phyloP scores from a whole-genome alignment of 345 rosid species.

The Populus tremula region DNA sequence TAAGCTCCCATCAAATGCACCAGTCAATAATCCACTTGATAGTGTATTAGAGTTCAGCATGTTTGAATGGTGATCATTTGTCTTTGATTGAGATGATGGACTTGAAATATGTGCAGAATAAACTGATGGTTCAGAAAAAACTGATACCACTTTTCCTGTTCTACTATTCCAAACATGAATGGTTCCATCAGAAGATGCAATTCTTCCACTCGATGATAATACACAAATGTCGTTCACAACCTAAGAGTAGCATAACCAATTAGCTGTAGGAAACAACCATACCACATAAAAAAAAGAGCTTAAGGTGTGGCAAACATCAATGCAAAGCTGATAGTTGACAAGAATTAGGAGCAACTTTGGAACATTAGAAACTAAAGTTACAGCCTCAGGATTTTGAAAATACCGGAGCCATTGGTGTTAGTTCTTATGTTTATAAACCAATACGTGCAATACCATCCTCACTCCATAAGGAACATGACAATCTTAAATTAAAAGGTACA shows the following conservation, averaged over 20 bases:
- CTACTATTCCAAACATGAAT: conserved; percentile 88
- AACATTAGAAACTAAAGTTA: neutral
- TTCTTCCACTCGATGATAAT: conserved; percentile 67
- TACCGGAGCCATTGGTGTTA: neutral
- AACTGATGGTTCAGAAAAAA: conserved; percentile 62
- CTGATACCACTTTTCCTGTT: conserved; percentile 66
- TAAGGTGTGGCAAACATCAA: neutral
- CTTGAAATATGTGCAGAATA: conserved; percentile 52
- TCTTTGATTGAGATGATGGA: conserved; percentile 39
- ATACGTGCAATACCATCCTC: neutral
- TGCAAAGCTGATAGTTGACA: neutral
- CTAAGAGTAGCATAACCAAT: conserved; percentile 41
- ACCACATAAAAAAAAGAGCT: neutral
- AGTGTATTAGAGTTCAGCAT: conserved; percentile 54
- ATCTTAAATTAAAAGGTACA: neutral
- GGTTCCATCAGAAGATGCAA: conserved; percentile 96
- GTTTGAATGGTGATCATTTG: conserved; percentile 45
- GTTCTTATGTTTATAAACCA: neutral
- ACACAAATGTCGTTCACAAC: conserved; percentile 81
- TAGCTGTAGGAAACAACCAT: conserved; percentile 23
- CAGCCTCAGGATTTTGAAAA: neutral
- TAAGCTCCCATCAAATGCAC: conserved; percentile 74
- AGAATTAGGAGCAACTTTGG: neutral
- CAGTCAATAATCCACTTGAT: conserved; percentile 62
- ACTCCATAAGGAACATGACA: neutral